Base-by-base conservation (phyloP, 495 filamentous ascomycete species). In the Venustampulla echinocandica region DNA sequence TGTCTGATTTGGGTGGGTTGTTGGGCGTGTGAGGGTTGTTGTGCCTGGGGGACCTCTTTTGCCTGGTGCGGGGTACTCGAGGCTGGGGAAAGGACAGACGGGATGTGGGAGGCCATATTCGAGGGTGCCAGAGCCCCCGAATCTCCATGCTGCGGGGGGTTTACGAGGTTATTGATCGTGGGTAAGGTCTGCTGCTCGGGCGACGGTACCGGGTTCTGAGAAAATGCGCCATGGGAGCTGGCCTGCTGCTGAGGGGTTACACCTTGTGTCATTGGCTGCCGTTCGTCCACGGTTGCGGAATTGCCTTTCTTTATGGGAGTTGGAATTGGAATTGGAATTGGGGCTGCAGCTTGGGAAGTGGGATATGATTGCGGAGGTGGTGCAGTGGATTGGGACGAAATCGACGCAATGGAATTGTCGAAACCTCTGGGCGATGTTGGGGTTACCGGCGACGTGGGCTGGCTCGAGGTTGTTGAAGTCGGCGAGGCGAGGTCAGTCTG, bases 81-180 rank as follows among this genome's bases (percentile, higher is more conserved):
- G 13, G 15, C 6, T 10, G 18, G 13, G 21, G 23, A 4, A 19
- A 3, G 10, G 9, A 21, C 39, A 2, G 42, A 19, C 1, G 35
- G 14, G 9, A 9, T 35, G 23, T 33, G 44, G 1, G 34, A 25
- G 34, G 50, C 11, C 39, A 36, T 46, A 14, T 48, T 52, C 10
- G 36, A 19, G n/a, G 42, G 53, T 30, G 48, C 21, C 17, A 55
- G 56, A 13, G 55, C 49, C 9, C 18, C 27, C 15, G 51, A 27
- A 42, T 54, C 59, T 42, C 64, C 60, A 54, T 64, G 56, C 42
- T 57, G 41, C 0, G 59, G 58, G 24, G 75, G 71, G 52, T 86
- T 77, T 63, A 87, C 80, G 15, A 87, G 64, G 60, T 83, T 85
- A 53, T 76, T 76, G 66, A 87, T 85, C 53, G 70, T 79, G 17